Conservation (phyloP, 2,329 filamentous ascomycete genomes). For the Chaetomiaceae sp. region DNA sequence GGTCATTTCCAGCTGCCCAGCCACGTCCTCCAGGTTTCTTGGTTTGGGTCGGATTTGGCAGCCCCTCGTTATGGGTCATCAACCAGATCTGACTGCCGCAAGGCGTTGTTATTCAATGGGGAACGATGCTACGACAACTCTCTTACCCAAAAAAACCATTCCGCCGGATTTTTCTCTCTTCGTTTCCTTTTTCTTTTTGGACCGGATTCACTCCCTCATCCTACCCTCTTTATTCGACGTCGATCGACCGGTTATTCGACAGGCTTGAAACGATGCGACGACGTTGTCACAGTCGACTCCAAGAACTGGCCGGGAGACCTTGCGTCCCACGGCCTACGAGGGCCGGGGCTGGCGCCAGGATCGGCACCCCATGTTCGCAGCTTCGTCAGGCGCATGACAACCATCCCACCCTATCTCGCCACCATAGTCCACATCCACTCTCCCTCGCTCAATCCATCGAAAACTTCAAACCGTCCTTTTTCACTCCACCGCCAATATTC, state of each 20-base stretch:
- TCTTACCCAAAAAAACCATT: conserved; percentile 36
- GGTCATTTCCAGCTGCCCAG: conserved; percentile 14
- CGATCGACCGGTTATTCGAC: conserved; percentile 11
- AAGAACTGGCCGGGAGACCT: neutral
- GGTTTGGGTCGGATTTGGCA: conserved; percentile 50
- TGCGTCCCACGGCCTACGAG: neutral
- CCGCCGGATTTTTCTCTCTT: conserved; percentile 28
- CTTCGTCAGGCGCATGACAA: neutral
- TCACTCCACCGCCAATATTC: conserved; percentile 14
- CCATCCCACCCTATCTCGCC: neutral
- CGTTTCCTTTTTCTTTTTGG: conserved; percentile 27
- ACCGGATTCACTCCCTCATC: conserved; percentile 37
- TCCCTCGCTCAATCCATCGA: conserved; percentile 11
- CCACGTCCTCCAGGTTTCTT: conserved; percentile 34
- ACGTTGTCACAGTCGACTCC: neutral
- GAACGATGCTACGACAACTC: conserved; percentile 40
- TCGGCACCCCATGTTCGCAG: neutral
- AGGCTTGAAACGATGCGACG: neutral
- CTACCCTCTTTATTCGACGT: conserved; percentile 24
- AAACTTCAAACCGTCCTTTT: conserved; percentile 13
- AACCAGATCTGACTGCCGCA: conserved; percentile 60
- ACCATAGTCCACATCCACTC: conserved; percentile 6
- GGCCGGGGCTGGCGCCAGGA: too few species aligned
- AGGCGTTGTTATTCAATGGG: conserved; percentile 51
- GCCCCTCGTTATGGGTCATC: conserved; percentile 42